Percentiles rank a stretch among this genome's conserved stretches.
phyloP scores from a whole-genome alignment of 2,329 filamentous ascomycete genomes.

The Fusarium coffeatum region DNA sequence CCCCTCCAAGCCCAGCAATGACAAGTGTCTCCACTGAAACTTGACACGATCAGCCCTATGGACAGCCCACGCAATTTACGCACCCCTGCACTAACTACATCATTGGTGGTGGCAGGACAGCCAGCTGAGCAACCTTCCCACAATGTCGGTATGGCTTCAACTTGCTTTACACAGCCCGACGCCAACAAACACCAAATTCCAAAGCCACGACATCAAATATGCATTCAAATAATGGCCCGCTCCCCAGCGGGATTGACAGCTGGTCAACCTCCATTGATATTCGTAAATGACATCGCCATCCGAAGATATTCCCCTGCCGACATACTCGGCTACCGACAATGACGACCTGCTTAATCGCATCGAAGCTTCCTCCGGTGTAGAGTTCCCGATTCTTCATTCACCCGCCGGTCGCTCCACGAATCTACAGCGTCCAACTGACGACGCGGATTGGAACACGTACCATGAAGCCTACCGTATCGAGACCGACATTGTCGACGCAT shows the following conservation, averaged over 20 bases:
- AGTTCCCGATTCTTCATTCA: constrained; percentile 38
- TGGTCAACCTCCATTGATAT: background rate
- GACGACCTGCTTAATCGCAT: constrained; percentile 36
- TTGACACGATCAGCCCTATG: constrained; percentile 6
- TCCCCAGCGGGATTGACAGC: background rate
- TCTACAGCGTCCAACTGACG: background rate
- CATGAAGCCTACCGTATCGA: constrained; percentile 32
- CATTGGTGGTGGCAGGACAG: constrained; percentile 20
- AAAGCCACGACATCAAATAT: background rate
- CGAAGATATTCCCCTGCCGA: constrained; percentile 23
- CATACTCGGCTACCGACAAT: constrained; percentile 37
- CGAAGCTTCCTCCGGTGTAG: constrained; percentile 29
- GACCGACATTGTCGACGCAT: constrained; percentile 46
- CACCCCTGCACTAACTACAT: background rate
- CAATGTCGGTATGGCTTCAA: background rate
- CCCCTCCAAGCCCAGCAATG: background rate
- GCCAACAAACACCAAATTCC: background rate
- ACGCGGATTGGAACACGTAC: background rate
- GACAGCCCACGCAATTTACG: constrained; percentile 2
- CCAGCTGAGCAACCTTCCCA: constrained; percentile 18
- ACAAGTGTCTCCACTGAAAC: background rate
- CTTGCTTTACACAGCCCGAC: constrained; percentile 12
- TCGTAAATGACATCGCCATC: background rate
- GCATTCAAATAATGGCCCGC: constrained; percentile 20
- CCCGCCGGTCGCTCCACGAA: background rate